Evolutionary conservation across 2,329 filamentous ascomycete species (phyloP).

Genomic region (Cladosporium sp.): DNA sequence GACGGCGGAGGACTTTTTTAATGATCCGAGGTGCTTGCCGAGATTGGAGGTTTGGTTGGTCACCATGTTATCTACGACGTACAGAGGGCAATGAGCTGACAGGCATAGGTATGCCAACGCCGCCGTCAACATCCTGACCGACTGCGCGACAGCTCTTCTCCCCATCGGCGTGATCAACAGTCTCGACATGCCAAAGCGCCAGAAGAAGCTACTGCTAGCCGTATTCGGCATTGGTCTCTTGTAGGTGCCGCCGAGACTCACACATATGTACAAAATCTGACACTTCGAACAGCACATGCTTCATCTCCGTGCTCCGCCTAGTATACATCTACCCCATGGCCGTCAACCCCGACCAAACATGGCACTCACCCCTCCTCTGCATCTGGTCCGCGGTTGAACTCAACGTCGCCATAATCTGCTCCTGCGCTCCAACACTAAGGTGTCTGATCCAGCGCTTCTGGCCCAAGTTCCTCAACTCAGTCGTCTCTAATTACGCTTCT

Average conservation of each 20-base stretch:
- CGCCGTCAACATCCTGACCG: slow-evolving; percentile 19
- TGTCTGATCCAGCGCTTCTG: slow-evolving; percentile 21
- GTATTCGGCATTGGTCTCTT: slow-evolving; percentile 38
- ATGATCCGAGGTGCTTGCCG: slow-evolving; percentile 17
- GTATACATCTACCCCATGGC: slow-evolving; percentile 29
- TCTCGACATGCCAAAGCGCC: slow-evolving; percentile 36
- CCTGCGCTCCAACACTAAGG: slow-evolving; percentile 9
- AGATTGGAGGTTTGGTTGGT: slow-evolving; percentile 18
- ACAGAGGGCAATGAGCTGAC: not conserved
- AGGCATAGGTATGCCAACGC: slow-evolving; percentile 16
- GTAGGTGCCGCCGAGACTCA: not conserved
- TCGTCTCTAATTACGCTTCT: slow-evolving; percentile 1
- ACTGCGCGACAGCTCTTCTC: slow-evolving; percentile 26
- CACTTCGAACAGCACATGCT: slow-evolving; percentile 25
- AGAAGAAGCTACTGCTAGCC: slow-evolving; percentile 36
- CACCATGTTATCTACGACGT: not conserved
- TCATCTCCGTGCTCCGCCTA: slow-evolving; percentile 36
- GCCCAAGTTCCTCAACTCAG: slow-evolving; percentile 20
- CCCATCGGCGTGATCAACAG: slow-evolving; percentile 36
- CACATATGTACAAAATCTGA: slow-evolving; percentile 14
- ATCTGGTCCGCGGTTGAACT: slow-evolving; percentile 17
- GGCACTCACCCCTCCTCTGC: slow-evolving; percentile 14
- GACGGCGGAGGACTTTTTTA: slow-evolving; percentile 13
- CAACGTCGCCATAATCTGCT: slow-evolving; percentile 19
- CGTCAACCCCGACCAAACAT: slow-evolving; percentile 17